phyloP scores from a whole-genome alignment of 495 filamentous ascomycete species.

The Aspergillus taichungensis region DNA sequence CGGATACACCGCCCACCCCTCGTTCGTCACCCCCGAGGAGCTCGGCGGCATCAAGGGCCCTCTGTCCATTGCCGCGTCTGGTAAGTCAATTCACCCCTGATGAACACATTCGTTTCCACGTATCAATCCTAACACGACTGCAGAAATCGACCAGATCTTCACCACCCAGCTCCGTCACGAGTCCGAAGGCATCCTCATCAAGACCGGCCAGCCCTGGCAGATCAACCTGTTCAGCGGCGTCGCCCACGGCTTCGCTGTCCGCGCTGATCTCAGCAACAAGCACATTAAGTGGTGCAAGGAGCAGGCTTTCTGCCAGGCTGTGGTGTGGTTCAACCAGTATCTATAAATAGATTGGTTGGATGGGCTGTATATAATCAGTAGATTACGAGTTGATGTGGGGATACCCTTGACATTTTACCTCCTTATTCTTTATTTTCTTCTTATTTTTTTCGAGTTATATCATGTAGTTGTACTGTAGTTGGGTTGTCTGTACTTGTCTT shows the following conservation, averaged over 20 bases:
- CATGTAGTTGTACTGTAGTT: too few relatives aligned
- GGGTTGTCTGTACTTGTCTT: too few relatives aligned
- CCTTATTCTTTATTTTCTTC: too few relatives aligned
- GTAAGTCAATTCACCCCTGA: slow-evolving; percentile 26
- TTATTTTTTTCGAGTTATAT: too few relatives aligned
- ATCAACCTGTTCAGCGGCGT: slow-evolving; percentile 74
- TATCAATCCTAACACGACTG: slow-evolving; percentile 4
- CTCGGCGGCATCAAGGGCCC: slow-evolving; percentile 61
- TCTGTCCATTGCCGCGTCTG: slow-evolving; percentile 65
- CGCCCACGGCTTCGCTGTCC: slow-evolving; percentile 71
- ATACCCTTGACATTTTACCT: neutral
- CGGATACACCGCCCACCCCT: slow-evolving; percentile 70
- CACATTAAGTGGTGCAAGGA: slow-evolving; percentile 70
- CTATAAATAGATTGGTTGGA: slow-evolving; percentile 26
- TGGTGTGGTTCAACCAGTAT: slow-evolving; percentile 65
- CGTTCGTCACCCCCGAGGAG: slow-evolving; percentile 69
- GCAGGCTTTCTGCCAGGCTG: slow-evolving; percentile 73
- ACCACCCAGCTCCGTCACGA: slow-evolving; percentile 60
- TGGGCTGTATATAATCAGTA: neutral
- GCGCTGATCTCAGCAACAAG: slow-evolving; percentile 53
- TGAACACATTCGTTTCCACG: neutral
- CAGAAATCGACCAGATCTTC: slow-evolving; percentile 75
- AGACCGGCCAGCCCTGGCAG: slow-evolving; percentile 62
- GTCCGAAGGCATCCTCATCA: slow-evolving; percentile 50
- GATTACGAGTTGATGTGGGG: slow-evolving; percentile 3